Conservation (phyloP, 106 monocot species). For the Dactylorhiza incarnata region DNA sequence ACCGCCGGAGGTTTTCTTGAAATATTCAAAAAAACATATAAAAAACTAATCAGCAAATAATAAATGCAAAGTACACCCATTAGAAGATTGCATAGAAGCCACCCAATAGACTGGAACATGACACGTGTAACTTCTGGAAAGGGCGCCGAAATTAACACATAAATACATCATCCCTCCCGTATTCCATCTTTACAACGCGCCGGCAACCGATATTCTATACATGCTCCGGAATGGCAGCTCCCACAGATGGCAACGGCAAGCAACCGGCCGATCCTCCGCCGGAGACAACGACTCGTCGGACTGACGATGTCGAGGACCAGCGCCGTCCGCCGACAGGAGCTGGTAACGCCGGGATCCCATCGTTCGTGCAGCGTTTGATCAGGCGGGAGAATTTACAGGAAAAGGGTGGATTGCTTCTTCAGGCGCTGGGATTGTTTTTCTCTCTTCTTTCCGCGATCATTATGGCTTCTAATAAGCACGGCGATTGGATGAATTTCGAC, state of each 20-base stretch:
- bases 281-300: not conserved
- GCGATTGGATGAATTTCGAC: slow-evolving; percentile 72
- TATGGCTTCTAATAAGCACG: slow-evolving; percentile 79
- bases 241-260: slow-evolving; percentile 1
- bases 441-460: slow-evolving; percentile 44
- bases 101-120: no score
- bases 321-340: not conserved
- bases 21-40: no score
- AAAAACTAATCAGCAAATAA: no score
- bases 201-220: not conserved
- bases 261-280: not conserved
- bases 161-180: no score
- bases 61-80: no score
- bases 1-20: no score
- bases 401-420: slow-evolving; percentile 39
- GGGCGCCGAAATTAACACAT: no score
- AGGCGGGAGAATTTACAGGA: slow-evolving; percentile 33
- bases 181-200: no score
- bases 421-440: slow-evolving; percentile 36
- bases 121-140: no score
- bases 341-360: slow-evolving; percentile 12
- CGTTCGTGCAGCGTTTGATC: slow-evolving; percentile 34
- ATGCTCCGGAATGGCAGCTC: not conserved
- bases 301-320: not conserved
- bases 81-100: no score